Percentiles rank a stretch among this genome's conserved stretches.
These are phyloP conservation scores for Hyaloscypha bicolor DNA, from an alignment of 495 filamentous ascomycete genomes.

Conservation along the genomic window DNA sequence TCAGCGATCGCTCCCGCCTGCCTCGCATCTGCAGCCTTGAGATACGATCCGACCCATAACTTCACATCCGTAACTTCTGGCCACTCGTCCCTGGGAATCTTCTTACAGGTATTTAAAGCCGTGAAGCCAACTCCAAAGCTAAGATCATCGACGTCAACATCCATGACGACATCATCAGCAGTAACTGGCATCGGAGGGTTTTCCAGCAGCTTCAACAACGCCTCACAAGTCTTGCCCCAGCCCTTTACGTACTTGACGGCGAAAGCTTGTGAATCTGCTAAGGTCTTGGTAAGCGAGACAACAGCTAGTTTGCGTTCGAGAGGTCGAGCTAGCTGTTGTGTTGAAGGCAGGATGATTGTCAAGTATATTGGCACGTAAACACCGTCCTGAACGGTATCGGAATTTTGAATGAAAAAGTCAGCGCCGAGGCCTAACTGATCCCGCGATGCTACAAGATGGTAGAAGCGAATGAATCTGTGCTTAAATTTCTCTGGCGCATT, in stretches of 20 bases:
- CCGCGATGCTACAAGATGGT: conserved; percentile 82
- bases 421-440: conserved; percentile 76
- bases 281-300: conserved; percentile 85
- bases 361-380: conserved; percentile 86
- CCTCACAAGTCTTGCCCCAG: conserved; percentile 84
- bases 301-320: conserved; percentile 92
- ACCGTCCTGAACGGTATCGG: conserved; percentile 76
- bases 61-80: conserved; percentile 80
- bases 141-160: conserved; percentile 90
- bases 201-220: conserved; percentile 83
- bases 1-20: conserved; percentile 54
- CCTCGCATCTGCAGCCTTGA: conserved; percentile 54
- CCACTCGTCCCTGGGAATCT: conserved; percentile 68
- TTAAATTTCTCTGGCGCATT: conserved; percentile 76
- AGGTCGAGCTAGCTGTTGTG: conserved; percentile 81
- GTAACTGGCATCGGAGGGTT: conserved; percentile 75
- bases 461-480: conserved; percentile 84
- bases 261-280: conserved; percentile 81
- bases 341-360: conserved; percentile 81
- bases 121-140: conserved; percentile 94
- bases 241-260: conserved; percentile 72
- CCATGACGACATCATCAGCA: conserved; percentile 71
- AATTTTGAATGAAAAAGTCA: conserved; percentile 82
- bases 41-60: conserved; percentile 73
- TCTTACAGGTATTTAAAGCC: conserved; percentile 82